Base-by-base conservation (phyloP, 768 basidiomycete species). In the Daedaleopsis sinensis region DNA sequence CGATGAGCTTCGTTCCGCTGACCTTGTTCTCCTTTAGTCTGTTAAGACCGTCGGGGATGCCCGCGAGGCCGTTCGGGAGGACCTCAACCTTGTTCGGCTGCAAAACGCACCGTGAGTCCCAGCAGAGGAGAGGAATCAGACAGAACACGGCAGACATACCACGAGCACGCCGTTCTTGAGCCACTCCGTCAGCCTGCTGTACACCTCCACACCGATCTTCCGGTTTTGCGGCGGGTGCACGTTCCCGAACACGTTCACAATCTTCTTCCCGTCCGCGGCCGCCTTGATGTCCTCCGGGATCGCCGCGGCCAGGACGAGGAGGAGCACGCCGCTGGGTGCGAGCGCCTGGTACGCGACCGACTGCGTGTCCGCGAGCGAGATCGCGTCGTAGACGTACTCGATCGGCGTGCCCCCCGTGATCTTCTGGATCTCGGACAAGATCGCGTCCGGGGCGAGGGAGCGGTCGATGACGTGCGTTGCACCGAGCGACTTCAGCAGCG, bases 1-100 rank as follows among this genome's bases (percentile, higher is more conserved):
- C 76, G 15, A 83, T 72, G 27, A 83, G 65, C 65, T 84, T 84
- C n/a, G 58, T 67, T 2, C 77, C 83, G 13, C 77, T 79, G n/a
- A 82, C 72, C 59, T 77, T 61, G 10, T 76, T 72, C 2, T 62
- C 61, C 60, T 76, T 70, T 66, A 84, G 65, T 48, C 77, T 72
- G 67, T 75, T 71, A 51, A 85, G 66, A 10, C 78, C 84, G 13
- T 69, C 69, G 37, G 68, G 66, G 47, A 84, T 78, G 13, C 65
- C 82, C 35, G 68, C 71, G 23, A 84, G 68, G 9, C 83, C 83
- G 13, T 73, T 72, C 0, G 75, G 69, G 13, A 84, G 56, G 16
- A 78, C 66, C 56, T 82, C 78, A 11, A 78, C 72, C 21, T 70
- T 70, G 67, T 79, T 82, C 1, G 81, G 79, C 83, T 84, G 50